Conservation (phyloP, 2,329 filamentous ascomycete species). For the Beauveria sp. region DNA sequence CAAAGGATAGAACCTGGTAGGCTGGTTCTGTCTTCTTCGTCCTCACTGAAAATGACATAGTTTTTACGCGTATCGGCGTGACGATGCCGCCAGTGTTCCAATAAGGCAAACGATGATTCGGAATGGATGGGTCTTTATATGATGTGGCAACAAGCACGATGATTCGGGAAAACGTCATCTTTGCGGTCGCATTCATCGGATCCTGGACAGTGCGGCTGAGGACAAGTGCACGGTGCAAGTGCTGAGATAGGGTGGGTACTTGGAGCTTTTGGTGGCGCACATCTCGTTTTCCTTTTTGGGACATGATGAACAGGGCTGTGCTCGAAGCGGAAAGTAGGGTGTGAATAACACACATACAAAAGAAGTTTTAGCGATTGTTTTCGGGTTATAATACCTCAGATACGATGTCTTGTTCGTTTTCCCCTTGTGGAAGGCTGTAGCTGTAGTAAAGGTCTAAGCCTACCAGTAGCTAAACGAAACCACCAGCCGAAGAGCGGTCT, state of each 20-base stretch:
- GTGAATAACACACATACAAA: too few species aligned
- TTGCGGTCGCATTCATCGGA: not conserved
- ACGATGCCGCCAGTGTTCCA: not conserved
- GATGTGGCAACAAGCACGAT: not conserved
- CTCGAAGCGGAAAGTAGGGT: too few species aligned
- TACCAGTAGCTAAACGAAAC: too few species aligned
- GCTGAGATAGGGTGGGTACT: not conserved
- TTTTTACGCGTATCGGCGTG: not conserved
- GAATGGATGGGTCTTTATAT: not conserved
- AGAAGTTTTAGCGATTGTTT: too few species aligned
- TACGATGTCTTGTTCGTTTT: too few species aligned
- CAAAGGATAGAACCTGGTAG: slow-evolving; percentile 6
- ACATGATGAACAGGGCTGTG: not conserved
- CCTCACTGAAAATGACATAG: not conserved
- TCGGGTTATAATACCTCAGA: too few species aligned
- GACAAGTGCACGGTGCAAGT: too few species aligned
- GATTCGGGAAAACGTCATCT: not conserved
- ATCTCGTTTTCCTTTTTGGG: slow-evolving; percentile 17
- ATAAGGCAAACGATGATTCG: not conserved
- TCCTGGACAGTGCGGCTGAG: slow-evolving; percentile 6
- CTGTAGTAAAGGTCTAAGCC: too few species aligned
- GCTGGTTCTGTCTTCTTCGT: not conserved
- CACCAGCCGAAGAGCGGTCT: too few species aligned
- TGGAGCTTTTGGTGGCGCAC: not conserved
- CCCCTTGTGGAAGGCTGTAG: too few species aligned